Percentiles rank a stretch among this genome's conserved stretches.
Conservation (phyloP, 805 yeast species). For the Suhomyces prunicola region DNA sequence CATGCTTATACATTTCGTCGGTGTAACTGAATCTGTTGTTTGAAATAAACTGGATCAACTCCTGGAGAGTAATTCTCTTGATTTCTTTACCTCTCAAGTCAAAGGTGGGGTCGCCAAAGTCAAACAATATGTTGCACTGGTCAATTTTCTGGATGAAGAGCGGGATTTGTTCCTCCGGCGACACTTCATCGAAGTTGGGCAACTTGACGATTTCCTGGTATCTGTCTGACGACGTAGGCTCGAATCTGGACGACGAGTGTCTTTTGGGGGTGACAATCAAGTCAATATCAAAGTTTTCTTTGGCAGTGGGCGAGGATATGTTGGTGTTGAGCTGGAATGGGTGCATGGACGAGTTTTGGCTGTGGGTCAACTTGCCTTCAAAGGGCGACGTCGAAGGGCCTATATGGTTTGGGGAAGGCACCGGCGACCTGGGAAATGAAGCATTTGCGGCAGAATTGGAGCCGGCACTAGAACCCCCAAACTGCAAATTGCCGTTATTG, state of each 20-base stretch:
- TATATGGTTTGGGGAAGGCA: slow-evolving; percentile 13
- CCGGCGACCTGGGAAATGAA: slow-evolving; percentile 21
- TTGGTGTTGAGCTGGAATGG: slow-evolving; percentile 53
- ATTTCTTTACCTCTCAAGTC: slow-evolving; percentile 92
- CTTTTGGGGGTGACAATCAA: slow-evolving; percentile 77
- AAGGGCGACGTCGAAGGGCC: slow-evolving; percentile 7
- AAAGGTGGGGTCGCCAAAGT: slow-evolving; percentile 87
- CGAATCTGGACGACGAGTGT: slow-evolving; percentile 89
- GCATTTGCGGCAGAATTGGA: slow-evolving; percentile 6
- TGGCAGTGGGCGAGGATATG: slow-evolving; percentile 53
- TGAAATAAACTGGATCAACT: slow-evolving; percentile 82
- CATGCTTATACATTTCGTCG: slow-evolving; percentile 85
- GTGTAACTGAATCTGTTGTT: slow-evolving; percentile 81
- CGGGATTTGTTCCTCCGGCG: slow-evolving; percentile 71
- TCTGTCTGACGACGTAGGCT: slow-evolving; percentile 52
- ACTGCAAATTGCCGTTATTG: slow-evolving; percentile 1
- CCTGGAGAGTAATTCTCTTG: slow-evolving; percentile 82
- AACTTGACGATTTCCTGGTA: slow-evolving; percentile 59
- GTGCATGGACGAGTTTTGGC: slow-evolving; percentile 23
- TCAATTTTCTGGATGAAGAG: slow-evolving; percentile 85
- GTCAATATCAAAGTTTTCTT: slow-evolving; percentile 72
- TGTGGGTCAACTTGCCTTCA: slow-evolving; percentile 9
- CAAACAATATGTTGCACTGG: slow-evolving; percentile 93
- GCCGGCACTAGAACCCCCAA: neutral
- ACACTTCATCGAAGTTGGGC: slow-evolving; percentile 85